Base-by-base conservation (phyloP, 139 green algal genomes). In the Chlorella ohadii region DNA sequence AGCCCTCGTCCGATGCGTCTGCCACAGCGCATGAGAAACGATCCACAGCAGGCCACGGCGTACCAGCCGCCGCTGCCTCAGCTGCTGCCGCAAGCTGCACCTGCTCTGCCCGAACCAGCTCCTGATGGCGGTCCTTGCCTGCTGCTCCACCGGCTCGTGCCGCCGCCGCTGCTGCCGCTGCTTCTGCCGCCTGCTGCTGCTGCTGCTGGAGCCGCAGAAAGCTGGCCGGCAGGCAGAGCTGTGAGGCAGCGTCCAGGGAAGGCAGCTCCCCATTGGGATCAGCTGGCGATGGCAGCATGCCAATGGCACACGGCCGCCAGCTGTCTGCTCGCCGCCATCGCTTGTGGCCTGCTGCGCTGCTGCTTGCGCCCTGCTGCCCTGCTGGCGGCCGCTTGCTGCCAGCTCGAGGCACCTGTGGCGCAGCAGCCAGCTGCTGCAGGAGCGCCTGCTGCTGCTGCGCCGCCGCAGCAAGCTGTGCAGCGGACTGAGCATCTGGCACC, bases 251-350 rank as follows among this genome's bases (percentile, higher is more conserved):
- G 20, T 81, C 51, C 63, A 89, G 34, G 9, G 59, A 31, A 5
- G 87, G 56, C 51, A 78, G 56, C 23, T 31, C 12, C 39, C 87
- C 87, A 20, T 91, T 88, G 28, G 74, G 66, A 33, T 90, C 78
- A 28, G 56, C 51, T 1, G 23, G 55, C 23, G n/a, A 87, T 7
- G 91, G 91, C 86, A 89, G 34, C 44, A 79, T 84, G 39, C 91
- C 91, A n/a, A 94, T 70, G 3, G 91, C 86, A 79, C 91, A 94
- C 0, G 90, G 72, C 36, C n/a, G 38, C 91, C 91, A 94, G 12
- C 44, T 22, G 27, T 17, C 31, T 9, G 75, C 76, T 16, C 73
- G 56, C 15, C 70, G 63, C 86, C 85, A 90, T 4, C 70, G 79
- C 73, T 67, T 89, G 66, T 55, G 25, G 17, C 61, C 36, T 22